phyloP scores from a whole-genome alignment of 1,284 basidiomycete genomes.

The Termitomyces sp. region DNA sequence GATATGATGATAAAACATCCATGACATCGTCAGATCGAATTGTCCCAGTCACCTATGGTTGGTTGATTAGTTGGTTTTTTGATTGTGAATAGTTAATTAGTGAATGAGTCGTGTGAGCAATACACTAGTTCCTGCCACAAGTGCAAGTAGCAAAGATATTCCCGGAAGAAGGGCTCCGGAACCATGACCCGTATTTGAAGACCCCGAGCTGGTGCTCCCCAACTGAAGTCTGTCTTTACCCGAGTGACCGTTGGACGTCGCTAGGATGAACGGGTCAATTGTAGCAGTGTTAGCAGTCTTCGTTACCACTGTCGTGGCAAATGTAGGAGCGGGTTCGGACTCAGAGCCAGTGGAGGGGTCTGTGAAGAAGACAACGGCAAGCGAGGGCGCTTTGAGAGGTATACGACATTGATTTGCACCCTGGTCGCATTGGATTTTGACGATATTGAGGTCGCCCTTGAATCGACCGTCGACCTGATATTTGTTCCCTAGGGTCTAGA shows the following conservation, averaged over 20 bases:
- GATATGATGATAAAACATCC: neutral
- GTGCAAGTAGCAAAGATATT: neutral
- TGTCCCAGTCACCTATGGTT: neutral
- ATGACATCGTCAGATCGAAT: neutral
- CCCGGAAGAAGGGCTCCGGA: neutral
- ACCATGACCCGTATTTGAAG: slow-evolving; percentile 1
- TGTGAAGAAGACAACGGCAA: slow-evolving; percentile 12
- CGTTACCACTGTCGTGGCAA: slow-evolving; percentile 9
- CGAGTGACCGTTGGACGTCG: slow-evolving; percentile 15
- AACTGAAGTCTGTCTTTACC: slow-evolving; percentile 9
- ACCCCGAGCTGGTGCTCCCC: slow-evolving; percentile 12
- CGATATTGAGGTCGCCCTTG: slow-evolving; percentile 36
- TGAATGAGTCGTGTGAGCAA: neutral
- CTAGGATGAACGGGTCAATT: slow-evolving; percentile 12
- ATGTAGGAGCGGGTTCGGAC: slow-evolving; percentile 1
- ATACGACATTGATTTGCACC: slow-evolving; percentile 19
- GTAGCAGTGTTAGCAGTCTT: slow-evolving; percentile 13
- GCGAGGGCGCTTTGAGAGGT: slow-evolving; percentile 11
- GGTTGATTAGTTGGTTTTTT: neutral
- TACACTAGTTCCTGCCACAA: neutral
- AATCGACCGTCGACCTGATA: slow-evolving; percentile 63
- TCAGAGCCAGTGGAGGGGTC: slow-evolving; percentile 1
- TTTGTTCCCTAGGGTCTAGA: slow-evolving; percentile 35
- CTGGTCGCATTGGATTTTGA: slow-evolving; percentile 34
- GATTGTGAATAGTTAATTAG: neutral